Percentiles rank a stretch among this genome's conserved stretches.
Evolutionary conservation across 139 green algal species (phyloP).

Genomic region (Ostreobium quekettii): DNA sequence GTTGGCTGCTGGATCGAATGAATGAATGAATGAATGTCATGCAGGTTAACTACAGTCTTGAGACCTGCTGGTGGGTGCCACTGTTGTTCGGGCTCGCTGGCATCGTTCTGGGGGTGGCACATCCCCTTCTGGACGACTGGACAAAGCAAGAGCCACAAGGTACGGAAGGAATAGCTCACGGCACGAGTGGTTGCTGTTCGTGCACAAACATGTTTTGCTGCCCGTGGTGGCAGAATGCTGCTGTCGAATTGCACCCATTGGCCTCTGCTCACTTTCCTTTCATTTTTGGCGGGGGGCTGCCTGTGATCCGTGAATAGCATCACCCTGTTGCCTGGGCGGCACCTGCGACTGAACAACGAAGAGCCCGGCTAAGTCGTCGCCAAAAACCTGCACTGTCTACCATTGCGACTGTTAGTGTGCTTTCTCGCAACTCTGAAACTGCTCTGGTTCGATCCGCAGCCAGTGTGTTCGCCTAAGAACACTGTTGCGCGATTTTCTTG

Average conservation of each 20-base stretch:
- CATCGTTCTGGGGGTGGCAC: conserved; percentile 30
- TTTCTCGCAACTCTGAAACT: too few species aligned
- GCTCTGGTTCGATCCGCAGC: too few species aligned
- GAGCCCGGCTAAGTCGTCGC: too few species aligned
- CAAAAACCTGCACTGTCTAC: too few species aligned
- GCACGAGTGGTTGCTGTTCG: neutral
- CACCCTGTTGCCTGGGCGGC: neutral
- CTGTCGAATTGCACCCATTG: too few species aligned
- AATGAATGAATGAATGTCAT: neutral
- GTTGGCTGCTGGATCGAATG: neutral
- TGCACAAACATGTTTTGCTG: too few species aligned
- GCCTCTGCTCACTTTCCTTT: neutral
- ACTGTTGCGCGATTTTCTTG: neutral
- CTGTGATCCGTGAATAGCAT: neutral
- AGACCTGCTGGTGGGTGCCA: conserved; percentile 31
- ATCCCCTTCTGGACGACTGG: conserved; percentile 27
- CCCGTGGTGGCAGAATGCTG: too few species aligned
- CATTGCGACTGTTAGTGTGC: too few species aligned
- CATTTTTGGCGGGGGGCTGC: neutral
- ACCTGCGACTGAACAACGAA: too few species aligned
- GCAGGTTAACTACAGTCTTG: neutral
- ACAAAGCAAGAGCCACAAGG: neutral
- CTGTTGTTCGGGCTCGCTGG: conserved; percentile 37
- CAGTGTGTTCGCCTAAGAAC: too few species aligned
- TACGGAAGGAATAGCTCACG: neutral